Evolutionary conservation across 1,284 basidiomycete genomes (phyloP).

Genomic region (Mycosarcoma mackinlayi): DNA sequence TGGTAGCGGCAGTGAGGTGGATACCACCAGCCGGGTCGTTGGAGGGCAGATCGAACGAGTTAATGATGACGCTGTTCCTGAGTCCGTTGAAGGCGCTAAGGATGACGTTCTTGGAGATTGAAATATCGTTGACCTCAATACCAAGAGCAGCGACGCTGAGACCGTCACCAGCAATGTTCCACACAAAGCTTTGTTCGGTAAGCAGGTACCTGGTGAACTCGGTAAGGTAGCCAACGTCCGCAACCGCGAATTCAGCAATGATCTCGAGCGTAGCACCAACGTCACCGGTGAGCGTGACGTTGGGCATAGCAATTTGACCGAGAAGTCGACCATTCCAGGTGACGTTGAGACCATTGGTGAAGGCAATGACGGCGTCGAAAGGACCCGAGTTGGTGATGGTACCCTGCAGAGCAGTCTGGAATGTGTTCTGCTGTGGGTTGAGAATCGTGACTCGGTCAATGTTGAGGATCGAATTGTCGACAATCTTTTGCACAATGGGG

Average conservation of each 20-base stretch:
- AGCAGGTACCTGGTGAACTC: constrained; percentile 78
- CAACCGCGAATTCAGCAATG: constrained; percentile 75
- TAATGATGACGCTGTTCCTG: constrained; percentile 75
- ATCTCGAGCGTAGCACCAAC: constrained; percentile 76
- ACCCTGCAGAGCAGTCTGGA: constrained; percentile 76
- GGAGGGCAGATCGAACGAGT: constrained; percentile 78
- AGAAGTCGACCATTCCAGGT: constrained; percentile 75
- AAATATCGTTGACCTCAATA: constrained; percentile 73
- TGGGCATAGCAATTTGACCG: constrained; percentile 76
- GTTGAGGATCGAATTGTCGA: constrained; percentile 73
- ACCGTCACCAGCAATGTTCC: constrained; percentile 79
- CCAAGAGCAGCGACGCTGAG: constrained; percentile 72
- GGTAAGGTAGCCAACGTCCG: constrained; percentile 75
- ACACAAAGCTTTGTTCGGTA: constrained; percentile 78
- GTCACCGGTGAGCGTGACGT: constrained; percentile 71
- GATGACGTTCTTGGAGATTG: constrained; percentile 75
- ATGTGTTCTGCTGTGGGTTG: constrained; percentile 72
- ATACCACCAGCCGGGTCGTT: constrained; percentile 82
- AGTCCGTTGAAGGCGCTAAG: constrained; percentile 80
- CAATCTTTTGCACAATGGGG: constrained; percentile 83
- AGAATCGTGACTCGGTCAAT: constrained; percentile 58
- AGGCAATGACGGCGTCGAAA: constrained; percentile 79
- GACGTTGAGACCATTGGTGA: constrained; percentile 76
- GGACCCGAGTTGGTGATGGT: constrained; percentile 80
- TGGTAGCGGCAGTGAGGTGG: constrained; percentile 76